Conservation (phyloP, 2,329 filamentous ascomycete species). For the Sporothrix globosa region DNA sequence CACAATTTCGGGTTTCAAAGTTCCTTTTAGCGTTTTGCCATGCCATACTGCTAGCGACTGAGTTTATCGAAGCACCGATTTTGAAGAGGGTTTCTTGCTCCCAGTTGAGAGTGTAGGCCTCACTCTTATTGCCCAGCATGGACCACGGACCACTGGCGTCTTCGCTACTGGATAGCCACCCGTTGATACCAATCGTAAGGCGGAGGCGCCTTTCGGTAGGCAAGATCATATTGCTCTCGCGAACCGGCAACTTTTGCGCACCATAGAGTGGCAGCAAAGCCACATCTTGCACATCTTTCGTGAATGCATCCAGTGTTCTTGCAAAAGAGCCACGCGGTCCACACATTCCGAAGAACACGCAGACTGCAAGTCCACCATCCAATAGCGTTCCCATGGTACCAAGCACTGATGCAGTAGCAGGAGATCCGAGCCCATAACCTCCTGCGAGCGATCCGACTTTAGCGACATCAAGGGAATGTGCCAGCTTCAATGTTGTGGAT, state of each 20-base stretch:
- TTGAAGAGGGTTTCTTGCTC: slow-evolving; percentile 77
- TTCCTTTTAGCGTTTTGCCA: slow-evolving; percentile 70
- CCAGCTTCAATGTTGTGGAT: slow-evolving; percentile 71
- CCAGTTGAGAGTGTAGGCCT: slow-evolving; percentile 83
- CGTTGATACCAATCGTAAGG: slow-evolving; percentile 80
- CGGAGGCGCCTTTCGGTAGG: slow-evolving; percentile 69
- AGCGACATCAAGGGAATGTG: slow-evolving; percentile 74
- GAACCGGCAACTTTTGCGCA: slow-evolving; percentile 47
- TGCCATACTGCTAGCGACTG: slow-evolving; percentile 76
- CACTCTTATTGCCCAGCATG: slow-evolving; percentile 70
- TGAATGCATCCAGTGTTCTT: slow-evolving; percentile 86
- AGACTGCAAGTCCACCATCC: slow-evolving; percentile 77
- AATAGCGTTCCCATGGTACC: slow-evolving; percentile 79
- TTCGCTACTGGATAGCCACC: slow-evolving; percentile 74
- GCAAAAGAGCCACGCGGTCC: slow-evolving; percentile 74
- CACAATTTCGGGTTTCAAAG: slow-evolving; percentile 53
- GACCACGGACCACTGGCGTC: slow-evolving; percentile 80
- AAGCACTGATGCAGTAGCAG: slow-evolving; percentile 75
- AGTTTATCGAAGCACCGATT: slow-evolving; percentile 76
- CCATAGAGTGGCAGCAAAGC: slow-evolving; percentile 76
- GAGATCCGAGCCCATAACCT: slow-evolving; percentile 73
- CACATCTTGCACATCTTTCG: slow-evolving; percentile 85
- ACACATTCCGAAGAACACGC: slow-evolving; percentile 89
- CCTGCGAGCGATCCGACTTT: slow-evolving; percentile 79
- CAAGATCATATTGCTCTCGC: slow-evolving; percentile 56